These are phyloP conservation scores for Grosmannia huntii DNA, from an alignment of 2,329 filamentous ascomycete genomes.

Conservation along the genomic window DNA sequence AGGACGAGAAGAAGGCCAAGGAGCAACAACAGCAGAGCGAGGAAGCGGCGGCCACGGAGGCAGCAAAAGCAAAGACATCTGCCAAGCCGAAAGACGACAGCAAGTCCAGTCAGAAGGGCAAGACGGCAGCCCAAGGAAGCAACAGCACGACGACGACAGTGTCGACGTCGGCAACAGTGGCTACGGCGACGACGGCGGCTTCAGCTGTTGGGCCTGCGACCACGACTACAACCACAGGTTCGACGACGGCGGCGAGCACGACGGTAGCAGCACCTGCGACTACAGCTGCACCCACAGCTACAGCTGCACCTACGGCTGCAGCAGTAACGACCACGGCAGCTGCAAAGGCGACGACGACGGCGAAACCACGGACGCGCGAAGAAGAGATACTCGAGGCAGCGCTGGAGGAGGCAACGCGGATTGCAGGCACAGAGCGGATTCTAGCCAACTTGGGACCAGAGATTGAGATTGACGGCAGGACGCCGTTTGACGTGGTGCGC, in stretches of 20 bases:
- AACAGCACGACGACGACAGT: neutral
- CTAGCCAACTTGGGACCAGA: neutral
- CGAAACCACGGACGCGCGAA: neutral
- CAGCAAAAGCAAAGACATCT: neutral
- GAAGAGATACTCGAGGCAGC: constrained; percentile 2
- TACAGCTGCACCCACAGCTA: neutral
- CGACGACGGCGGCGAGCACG: neutral
- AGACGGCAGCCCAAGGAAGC: neutral
- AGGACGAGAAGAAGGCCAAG: neutral
- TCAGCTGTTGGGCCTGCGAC: neutral
- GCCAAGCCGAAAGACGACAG: neutral
- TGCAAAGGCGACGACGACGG: neutral
- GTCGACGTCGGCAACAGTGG: neutral
- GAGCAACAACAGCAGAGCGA: neutral
- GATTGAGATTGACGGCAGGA: neutral
- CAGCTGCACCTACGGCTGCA: neutral
- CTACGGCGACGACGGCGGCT: neutral
- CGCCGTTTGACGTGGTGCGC: constrained; percentile 11
- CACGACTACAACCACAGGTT: neutral
- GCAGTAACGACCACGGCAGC: neutral
- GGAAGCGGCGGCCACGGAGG: neutral
- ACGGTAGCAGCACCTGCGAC: neutral
- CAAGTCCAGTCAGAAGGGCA: neutral
- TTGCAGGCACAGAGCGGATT: constrained; percentile 3
- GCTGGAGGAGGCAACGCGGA: constrained; percentile 2